A percentile compares a stretch with the other conserved stretches of the same genome.
Evolutionary conservation across 306 rosid species (phyloP).

Genomic region (Quercus berberidifolia): DNA sequence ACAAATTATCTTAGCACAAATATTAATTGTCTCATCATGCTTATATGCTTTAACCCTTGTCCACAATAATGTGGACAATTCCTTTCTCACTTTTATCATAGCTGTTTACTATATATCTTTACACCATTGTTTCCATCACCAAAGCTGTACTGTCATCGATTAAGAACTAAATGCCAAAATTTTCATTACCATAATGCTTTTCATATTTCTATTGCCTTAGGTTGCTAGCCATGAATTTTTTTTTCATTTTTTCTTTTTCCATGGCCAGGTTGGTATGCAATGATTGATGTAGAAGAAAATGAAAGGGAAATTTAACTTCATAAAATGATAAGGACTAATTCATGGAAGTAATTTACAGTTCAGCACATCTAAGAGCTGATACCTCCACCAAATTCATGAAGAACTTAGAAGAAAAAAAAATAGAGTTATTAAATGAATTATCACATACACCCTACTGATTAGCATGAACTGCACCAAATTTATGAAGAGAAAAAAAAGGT

Average conservation of each 20-base stretch:
- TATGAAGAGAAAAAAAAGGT: not conserved
- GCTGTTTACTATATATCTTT: not conserved
- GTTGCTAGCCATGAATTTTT: not conserved
- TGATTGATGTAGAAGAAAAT: not conserved
- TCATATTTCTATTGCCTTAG: not conserved
- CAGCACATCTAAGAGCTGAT: not conserved
- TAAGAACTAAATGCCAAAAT: conserved; percentile 12
- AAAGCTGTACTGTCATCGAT: not conserved
- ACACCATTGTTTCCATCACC: not conserved
- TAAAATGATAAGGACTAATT: not conserved
- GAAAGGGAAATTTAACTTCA: not conserved
- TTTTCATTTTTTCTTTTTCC: not conserved
- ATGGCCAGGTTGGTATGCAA: not conserved
- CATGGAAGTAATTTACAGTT: conserved; percentile 1
- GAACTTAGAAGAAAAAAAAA: not conserved
- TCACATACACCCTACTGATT: not conserved
- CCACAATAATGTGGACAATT: conserved; percentile 5
- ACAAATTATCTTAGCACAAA: not conserved
- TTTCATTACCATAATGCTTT: not conserved
- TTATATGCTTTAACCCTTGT: not conserved
- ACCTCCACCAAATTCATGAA: not conserved
- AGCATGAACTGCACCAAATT: conserved; percentile 8
- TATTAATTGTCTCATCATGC: not conserved
- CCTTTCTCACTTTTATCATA: not conserved
- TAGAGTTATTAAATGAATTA: not conserved